phyloP scores from a whole-genome alignment of 352 stramenopile genomes.

The Globisporangium emineosum region DNA sequence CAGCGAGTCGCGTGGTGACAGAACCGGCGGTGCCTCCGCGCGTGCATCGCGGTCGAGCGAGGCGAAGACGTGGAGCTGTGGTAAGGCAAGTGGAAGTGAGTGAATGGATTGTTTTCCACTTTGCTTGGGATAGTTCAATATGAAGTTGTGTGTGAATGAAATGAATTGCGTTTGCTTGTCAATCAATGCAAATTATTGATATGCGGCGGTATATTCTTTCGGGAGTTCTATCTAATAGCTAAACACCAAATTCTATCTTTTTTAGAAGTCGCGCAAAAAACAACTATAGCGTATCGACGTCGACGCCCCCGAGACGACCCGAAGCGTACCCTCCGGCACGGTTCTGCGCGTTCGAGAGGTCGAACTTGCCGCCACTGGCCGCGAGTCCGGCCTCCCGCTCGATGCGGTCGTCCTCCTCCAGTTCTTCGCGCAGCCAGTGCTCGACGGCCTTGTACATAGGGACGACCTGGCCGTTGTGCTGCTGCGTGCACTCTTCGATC shows the following conservation, averaged over 20 bases:
- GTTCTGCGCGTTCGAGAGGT: constrained; percentile 70
- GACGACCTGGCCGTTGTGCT: constrained; percentile 38
- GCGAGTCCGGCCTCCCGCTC: constrained; percentile 52
- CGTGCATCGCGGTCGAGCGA: neutral
- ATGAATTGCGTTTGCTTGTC: too few species aligned
- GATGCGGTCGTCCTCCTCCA: constrained; percentile 73
- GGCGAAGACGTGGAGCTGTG: neutral
- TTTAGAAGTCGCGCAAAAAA: neutral
- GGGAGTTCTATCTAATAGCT: neutral
- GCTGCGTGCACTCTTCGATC: constrained; percentile 72
- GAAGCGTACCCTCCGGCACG: constrained; percentile 70
- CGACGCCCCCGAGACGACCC: constrained; percentile 59
- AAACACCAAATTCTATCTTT: neutral
- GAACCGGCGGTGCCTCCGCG: neutral
- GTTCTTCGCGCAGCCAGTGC: constrained; percentile 91
- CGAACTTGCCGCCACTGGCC: constrained; percentile 33
- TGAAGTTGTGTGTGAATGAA: too few species aligned
- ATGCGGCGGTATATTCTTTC: constrained; percentile 2
- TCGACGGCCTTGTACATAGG: constrained; percentile 93
- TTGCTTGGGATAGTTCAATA: neutral
- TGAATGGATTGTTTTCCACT: neutral
- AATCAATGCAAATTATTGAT: neutral
- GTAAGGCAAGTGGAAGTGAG: neutral
- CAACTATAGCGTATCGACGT: constrained; percentile 30
- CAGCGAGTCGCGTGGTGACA: neutral